Percentiles rank a stretch among this genome's conserved stretches.
phyloP scores from a whole-genome alignment of 2,329 filamentous ascomycete genomes.

The Sporothrix phasma region DNA sequence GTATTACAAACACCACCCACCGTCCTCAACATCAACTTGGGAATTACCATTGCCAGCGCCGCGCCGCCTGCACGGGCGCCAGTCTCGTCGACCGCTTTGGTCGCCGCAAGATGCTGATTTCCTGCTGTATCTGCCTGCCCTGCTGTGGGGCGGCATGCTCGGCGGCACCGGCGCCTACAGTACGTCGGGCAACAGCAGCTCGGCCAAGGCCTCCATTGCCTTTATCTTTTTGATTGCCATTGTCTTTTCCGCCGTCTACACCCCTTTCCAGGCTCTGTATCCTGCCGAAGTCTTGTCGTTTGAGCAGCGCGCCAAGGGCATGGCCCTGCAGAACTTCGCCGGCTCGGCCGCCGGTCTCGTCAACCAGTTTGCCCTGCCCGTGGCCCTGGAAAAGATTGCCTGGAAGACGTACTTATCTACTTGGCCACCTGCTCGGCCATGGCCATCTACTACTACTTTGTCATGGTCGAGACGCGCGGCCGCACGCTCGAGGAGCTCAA shows the following conservation, averaged over 20 bases:
- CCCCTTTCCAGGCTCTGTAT: conserved; percentile 13
- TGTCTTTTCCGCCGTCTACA: conserved; percentile 11
- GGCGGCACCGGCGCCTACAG: conserved; percentile 11
- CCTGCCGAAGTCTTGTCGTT: conserved; percentile 13
- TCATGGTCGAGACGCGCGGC: conserved; percentile 38
- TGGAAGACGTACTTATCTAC: conserved; percentile 12
- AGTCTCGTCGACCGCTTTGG: conserved; percentile 46
- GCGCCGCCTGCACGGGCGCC: conserved; percentile 42
- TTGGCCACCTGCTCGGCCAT: not conserved
- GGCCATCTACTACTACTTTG: conserved; percentile 11
- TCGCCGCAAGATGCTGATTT: conserved; percentile 40
- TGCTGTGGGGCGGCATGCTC: conserved; percentile 15
- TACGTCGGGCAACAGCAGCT: not conserved
- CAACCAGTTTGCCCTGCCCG: conserved; percentile 19
- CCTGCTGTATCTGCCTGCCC: conserved; percentile 8
- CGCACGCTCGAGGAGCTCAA: conserved; percentile 12
- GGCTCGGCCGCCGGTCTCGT: conserved; percentile 2
- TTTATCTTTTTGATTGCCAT: conserved; percentile 14
- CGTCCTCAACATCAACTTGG: conserved; percentile 40
- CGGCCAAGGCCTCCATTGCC: conserved; percentile 10
- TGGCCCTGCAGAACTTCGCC: conserved; percentile 14
- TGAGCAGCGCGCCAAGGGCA: conserved; percentile 14
- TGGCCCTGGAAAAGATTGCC: conserved; percentile 21
- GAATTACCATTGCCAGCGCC: conserved; percentile 44
- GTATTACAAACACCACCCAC: conserved; percentile 39